Conservation (phyloP, 192 early-diverging fungal genomes). For the Rhizophagus prolifer region DNA sequence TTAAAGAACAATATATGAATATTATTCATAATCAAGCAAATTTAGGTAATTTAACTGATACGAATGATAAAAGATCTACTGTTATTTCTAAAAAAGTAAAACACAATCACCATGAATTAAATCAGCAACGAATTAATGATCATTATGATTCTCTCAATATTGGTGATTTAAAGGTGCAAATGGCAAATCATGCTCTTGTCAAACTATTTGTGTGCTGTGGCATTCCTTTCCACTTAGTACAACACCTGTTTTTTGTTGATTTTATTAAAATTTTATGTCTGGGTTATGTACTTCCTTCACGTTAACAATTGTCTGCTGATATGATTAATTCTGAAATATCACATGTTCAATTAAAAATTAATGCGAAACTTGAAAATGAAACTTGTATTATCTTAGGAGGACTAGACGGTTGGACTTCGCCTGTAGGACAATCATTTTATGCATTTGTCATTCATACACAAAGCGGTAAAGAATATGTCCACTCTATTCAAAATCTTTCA, state of each 20-base stretch:
- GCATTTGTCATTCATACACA: not conserved
- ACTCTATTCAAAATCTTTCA: not conserved
- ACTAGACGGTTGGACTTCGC: not conserved
- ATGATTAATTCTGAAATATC: not conserved
- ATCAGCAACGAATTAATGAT: no score
- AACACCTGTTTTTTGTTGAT: not conserved
- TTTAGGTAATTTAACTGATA: no score
- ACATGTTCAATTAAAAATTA: not conserved
- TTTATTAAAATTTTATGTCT: not conserved
- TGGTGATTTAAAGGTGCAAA: not conserved
- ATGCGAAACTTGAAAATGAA: no score
- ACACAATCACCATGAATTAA: no score
- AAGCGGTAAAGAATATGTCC: not conserved
- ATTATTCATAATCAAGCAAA: no score
- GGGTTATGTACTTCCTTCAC: not conserved
- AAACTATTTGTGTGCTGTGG: not conserved
- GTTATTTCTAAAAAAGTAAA: no score
- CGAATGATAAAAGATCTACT: no score
- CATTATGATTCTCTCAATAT: no score
- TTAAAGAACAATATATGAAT: no score
- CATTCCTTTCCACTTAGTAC: not conserved
- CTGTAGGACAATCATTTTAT: not conserved
- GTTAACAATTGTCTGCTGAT: not conserved
- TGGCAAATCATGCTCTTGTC: not conserved
- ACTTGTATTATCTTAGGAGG: not conserved